Evolutionary conservation across 306 rosid genomes (phyloP).

Genomic region (Trifolium repens): DNA sequence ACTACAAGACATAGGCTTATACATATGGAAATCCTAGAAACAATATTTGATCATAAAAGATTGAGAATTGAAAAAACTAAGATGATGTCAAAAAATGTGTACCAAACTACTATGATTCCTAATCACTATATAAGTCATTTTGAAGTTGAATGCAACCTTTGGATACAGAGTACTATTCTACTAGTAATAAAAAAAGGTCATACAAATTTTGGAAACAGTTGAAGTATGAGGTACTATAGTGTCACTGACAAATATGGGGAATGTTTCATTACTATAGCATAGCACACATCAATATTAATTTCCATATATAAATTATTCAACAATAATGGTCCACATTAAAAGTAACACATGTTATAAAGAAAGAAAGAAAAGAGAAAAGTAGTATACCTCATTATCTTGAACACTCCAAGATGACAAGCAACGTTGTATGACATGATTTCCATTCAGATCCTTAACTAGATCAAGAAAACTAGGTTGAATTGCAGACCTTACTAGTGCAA

Average conservation of each 20-base stretch:
- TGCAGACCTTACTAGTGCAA: conserved; percentile 54
- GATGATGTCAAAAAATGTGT: not conserved
- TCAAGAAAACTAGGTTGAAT: conserved; percentile 69
- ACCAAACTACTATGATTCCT: no score
- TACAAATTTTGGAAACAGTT: no score
- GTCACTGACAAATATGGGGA: no score
- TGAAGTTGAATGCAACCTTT: no score
- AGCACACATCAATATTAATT: no score
- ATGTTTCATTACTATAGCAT: no score
- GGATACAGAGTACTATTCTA: no score
- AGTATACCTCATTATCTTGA: conserved; percentile 64
- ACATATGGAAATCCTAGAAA: not conserved
- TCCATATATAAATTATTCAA: not conserved
- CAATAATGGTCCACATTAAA: not conserved
- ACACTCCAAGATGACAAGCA: conserved; percentile 64
- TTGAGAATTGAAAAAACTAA: no score
- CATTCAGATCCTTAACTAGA: conserved; percentile 68
- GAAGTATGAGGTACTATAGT: no score
- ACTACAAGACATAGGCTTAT: not conserved
- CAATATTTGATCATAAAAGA: not conserved
- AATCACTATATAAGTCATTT: no score
- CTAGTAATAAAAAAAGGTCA: no score
- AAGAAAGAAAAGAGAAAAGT: not conserved
- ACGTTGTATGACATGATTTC: conserved; percentile 70
- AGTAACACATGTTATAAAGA: not conserved